phyloP scores from a whole-genome alignment of 164 flowering plant genomes.

The Tetrastigma voinierianum region DNA sequence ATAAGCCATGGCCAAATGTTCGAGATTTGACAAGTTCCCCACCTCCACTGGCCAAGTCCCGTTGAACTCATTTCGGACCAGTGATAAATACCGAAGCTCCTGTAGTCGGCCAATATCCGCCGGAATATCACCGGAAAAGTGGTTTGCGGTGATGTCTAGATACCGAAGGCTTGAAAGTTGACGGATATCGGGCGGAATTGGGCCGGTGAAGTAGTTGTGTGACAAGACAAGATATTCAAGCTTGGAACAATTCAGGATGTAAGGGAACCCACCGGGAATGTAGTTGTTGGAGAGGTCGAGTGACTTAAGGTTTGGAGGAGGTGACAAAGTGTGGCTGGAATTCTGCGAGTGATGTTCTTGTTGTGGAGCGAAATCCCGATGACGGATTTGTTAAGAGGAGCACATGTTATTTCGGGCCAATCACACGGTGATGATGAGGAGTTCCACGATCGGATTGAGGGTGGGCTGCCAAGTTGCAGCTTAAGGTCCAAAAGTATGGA shows the following conservation, averaged over 20 bases:
- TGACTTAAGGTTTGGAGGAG: slow-evolving; percentile 37
- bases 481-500: slow-evolving; percentile 45
- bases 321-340: slow-evolving; percentile 56
- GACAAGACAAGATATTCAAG: slow-evolving; percentile 56
- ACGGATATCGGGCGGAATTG: slow-evolving; percentile 52
- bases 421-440: slow-evolving; percentile 43
- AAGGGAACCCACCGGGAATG: slow-evolving; percentile 66
- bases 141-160: slow-evolving; percentile 52
- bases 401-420: slow-evolving; percentile 59
- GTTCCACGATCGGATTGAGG: slow-evolving; percentile 41
- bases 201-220: slow-evolving; percentile 58
- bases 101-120: slow-evolving; percentile 38
- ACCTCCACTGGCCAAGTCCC: slow-evolving; percentile 61
- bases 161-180: slow-evolving; percentile 32
- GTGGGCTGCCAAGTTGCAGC: slow-evolving; percentile 35
- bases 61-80: slow-evolving; percentile 43
- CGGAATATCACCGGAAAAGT: slow-evolving; percentile 75
- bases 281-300: slow-evolving; percentile 44
- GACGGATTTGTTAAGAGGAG: slow-evolving; percentile 30
- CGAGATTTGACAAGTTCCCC: slow-evolving; percentile 53
- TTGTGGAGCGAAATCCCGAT: slow-evolving; percentile 27
- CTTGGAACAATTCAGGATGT: slow-evolving; percentile 45
- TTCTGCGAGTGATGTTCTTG: slow-evolving; percentile 21
- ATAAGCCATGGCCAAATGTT: slow-evolving; percentile 30
- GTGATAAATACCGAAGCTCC: slow-evolving; percentile 24